These are phyloP conservation scores for Phytopythium mirpurense DNA, from an alignment of 352 stramenopile species.

Conservation along the genomic window DNA sequence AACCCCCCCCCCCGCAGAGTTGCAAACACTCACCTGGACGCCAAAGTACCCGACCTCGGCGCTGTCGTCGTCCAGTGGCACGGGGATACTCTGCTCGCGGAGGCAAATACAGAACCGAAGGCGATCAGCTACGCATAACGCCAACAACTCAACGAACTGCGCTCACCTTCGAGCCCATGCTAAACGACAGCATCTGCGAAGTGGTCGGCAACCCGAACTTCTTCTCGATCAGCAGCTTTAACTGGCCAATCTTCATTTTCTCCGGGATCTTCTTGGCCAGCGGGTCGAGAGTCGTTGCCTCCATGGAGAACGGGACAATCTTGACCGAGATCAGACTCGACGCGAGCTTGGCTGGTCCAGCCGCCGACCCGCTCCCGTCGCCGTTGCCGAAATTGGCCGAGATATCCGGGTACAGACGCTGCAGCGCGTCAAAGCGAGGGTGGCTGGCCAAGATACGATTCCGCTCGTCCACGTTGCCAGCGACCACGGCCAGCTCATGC, in stretches of 20 bases:
- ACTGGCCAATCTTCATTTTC: slow-evolving; percentile 70
- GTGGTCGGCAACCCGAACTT: slow-evolving; percentile 59
- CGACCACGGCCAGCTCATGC: slow-evolving; percentile 50
- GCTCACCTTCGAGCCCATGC: slow-evolving; percentile 44
- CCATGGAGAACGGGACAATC: slow-evolving; percentile 72
- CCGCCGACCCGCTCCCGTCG: slow-evolving; percentile 1
- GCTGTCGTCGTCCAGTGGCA: slow-evolving; percentile 62
- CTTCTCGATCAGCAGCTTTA: slow-evolving; percentile 67
- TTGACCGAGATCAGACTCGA: slow-evolving; percentile 60
- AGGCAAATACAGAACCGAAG: background rate
- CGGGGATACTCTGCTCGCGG: slow-evolving; percentile 45
- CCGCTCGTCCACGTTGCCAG: slow-evolving; percentile 18
- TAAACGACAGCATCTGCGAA: slow-evolving; percentile 56
- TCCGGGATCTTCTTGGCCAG: slow-evolving; percentile 66
- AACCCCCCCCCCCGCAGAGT: too few species aligned
- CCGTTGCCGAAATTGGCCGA: slow-evolving; percentile 14
- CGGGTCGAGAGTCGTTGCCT: slow-evolving; percentile 55
- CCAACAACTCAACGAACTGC: background rate
- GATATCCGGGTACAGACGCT: slow-evolving; percentile 51
- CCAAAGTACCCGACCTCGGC: slow-evolving; percentile 70
- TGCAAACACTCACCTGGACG: slow-evolving; percentile 59
- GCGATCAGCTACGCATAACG: background rate
- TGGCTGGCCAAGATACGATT: slow-evolving; percentile 34
- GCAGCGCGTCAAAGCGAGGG: slow-evolving; percentile 37
- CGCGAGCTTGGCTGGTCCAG: slow-evolving; percentile 34